These are phyloP conservation scores for Talaromyces rugulosus DNA, from an alignment of 2,329 filamentous ascomycete species.

Conservation along the genomic window DNA sequence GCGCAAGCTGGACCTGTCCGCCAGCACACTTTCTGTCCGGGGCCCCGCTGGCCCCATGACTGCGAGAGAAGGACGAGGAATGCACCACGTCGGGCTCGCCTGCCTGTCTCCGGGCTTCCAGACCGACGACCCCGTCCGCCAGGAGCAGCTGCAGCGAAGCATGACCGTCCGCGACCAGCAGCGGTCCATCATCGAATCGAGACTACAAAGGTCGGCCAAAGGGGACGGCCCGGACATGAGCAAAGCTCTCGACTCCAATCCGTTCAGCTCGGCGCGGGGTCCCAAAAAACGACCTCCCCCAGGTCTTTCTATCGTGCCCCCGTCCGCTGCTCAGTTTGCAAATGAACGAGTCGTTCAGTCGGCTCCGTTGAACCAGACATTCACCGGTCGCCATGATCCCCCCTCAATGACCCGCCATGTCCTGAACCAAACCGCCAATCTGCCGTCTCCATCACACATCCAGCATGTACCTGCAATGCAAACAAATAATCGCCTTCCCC, in stretches of 20 bases:
- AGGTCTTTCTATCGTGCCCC: slow-evolving; percentile 90
- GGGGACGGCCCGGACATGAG: slow-evolving; percentile 61
- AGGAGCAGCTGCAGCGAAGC: slow-evolving; percentile 90
- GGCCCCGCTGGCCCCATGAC: slow-evolving; percentile 67
- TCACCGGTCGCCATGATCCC: slow-evolving; percentile 81
- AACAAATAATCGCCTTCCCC: slow-evolving; percentile 86
- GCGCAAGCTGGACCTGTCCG: slow-evolving; percentile 43
- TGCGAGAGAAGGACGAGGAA: slow-evolving; percentile 66
- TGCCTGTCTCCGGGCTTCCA: slow-evolving; percentile 94
- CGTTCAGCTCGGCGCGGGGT: slow-evolving; percentile 34
- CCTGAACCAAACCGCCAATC: slow-evolving; percentile 74
- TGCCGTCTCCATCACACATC: slow-evolving; percentile 82
- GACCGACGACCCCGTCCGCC: slow-evolving; percentile 94
- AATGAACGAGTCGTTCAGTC: slow-evolving; percentile 96
- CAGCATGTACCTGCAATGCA: slow-evolving; percentile 84
- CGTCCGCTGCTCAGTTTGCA: slow-evolving; percentile 85
- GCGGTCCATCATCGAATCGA: slow-evolving; percentile 86
- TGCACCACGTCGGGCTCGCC: slow-evolving; percentile 89
- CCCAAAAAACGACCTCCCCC: slow-evolving; percentile 63
- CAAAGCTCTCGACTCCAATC: slow-evolving; percentile 50
- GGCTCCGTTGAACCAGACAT: slow-evolving; percentile 88
- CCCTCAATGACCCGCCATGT: slow-evolving; percentile 73
- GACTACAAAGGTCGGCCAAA: slow-evolving; percentile 82
- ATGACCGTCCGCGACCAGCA: slow-evolving; percentile 92
- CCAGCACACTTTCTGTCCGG: slow-evolving; percentile 55